These are phyloP conservation scores for Gossypium longicalyx DNA, from an alignment of 345 rosid genomes.

Conservation along the genomic window DNA sequence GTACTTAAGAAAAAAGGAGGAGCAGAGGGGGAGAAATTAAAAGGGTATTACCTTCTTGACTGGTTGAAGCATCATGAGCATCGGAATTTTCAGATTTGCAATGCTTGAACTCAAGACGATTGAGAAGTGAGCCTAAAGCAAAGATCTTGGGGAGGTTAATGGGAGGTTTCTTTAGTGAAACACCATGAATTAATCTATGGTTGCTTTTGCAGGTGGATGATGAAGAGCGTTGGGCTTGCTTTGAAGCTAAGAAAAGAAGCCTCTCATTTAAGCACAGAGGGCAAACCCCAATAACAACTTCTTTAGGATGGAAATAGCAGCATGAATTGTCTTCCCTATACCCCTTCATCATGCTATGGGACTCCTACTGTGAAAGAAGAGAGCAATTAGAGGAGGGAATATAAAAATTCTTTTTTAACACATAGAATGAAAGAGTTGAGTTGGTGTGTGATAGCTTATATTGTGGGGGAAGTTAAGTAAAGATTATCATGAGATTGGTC, in stretches of 20 bases:
- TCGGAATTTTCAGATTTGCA: slow-evolving; percentile 43
- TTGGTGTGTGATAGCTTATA: not conserved
- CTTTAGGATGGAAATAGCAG: slow-evolving; percentile 82
- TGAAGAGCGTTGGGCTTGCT: slow-evolving; percentile 44
- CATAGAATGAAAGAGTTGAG: not conserved
- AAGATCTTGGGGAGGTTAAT: slow-evolving; percentile 66
- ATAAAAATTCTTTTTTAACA: not conserved
- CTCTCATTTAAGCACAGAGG: slow-evolving; percentile 77
- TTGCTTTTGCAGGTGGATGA: slow-evolving; percentile 16
- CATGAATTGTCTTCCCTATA: slow-evolving; percentile 49
- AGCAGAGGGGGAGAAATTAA: not conserved
- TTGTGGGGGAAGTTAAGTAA: slow-evolving; percentile 15
- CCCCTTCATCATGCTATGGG: slow-evolving; percentile 39
- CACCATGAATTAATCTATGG: slow-evolving; percentile 12
- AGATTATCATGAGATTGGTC: slow-evolving; percentile 12
- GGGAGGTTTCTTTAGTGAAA: slow-evolving; percentile 32
- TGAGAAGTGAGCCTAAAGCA: slow-evolving; percentile 65
- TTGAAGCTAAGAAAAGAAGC: slow-evolving; percentile 73
- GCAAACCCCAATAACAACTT: slow-evolving; percentile 66
- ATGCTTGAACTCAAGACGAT: slow-evolving; percentile 66
- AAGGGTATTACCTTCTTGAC: slow-evolving; percentile 66
- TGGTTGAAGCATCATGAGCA: slow-evolving; percentile 47
- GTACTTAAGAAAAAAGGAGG: not conserved
- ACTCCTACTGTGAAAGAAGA: not conserved
- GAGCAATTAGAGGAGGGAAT: not conserved